Base-by-base conservation (phyloP, 352 stramenopile genomes). In the Globisporangium nunn region DNA sequence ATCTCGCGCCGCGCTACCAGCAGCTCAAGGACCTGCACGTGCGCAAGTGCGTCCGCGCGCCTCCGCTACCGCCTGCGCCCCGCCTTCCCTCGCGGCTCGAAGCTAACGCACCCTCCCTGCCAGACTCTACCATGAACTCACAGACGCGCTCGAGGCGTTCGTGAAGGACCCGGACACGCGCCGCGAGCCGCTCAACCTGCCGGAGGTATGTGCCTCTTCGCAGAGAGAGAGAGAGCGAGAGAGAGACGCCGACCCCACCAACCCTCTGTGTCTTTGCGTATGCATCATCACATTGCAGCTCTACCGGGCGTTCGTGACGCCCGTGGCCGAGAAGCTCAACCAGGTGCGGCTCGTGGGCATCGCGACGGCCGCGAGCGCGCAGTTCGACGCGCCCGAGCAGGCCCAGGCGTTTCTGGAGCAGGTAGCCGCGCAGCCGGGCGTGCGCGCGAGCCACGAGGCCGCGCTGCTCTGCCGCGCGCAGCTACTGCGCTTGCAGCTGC, bases 71-170 rank as follows among this genome's bases (percentile, higher is more conserved):
- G n/a, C 40, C 18, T 10, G 5, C 31, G 14, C 10, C 17, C 37
- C 33, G 29, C 6, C 17, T 33, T 61, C n/a, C 14, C 23, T 7
- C 29, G 8, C 8, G 8, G 3, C 41, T 7, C 29, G 8, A 23
- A 28, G 3, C 41, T 23, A 23, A n/a, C 41, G 14, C 14, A 46
- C 14, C 10, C 33, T 8, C 10, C 33, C 0, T 14, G 10, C 41
- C 58, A 99, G 97, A 72, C 70, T 99, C 35, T 99, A 97, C 85
- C 96, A 99, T 91, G 95, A 99, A 71, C 87, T 99, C 28, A 99
- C 97, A 4, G 72, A 95, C 55, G 79, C 87, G 39, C 59, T 98
- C 17, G 75, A 98, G 55, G 73, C 85, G 31, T 98, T 98, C 64
- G 83, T 98, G 29, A 85, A 81, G 49, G 80, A 96, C 58, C 75